phyloP scores from a whole-genome alignment of 805 yeast genomes.

The Starmerella riodocensis region DNA sequence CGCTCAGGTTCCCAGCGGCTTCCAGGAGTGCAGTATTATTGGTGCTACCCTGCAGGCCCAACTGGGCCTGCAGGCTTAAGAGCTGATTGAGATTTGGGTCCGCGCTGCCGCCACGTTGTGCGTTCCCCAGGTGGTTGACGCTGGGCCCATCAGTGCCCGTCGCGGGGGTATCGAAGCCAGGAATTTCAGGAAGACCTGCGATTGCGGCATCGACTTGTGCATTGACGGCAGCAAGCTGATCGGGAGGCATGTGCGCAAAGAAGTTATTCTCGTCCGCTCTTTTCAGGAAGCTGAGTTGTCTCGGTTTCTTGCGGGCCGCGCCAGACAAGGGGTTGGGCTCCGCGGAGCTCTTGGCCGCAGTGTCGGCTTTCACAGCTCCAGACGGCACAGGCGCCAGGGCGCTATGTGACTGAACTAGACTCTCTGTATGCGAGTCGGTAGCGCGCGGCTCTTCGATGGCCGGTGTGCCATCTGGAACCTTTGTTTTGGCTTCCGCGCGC shows the following conservation, averaged over 20 bases:
- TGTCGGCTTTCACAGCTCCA: background rate
- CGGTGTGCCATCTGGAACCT: background rate
- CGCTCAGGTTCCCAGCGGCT: background rate
- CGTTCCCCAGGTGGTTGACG: background rate
- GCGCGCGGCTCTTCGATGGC: background rate
- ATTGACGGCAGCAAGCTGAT: constrained; percentile 18
- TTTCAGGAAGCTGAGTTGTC: background rate
- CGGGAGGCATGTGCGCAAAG: constrained; percentile 19
- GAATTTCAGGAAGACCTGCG: constrained; percentile 18
- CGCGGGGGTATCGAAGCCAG: constrained; percentile 15
- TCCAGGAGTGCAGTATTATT: background rate
- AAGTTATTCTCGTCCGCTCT: constrained; percentile 22
- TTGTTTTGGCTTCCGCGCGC: constrained; percentile 6
- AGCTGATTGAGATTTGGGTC: constrained; percentile 2
- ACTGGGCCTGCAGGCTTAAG: constrained; percentile 4
- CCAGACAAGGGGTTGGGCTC: background rate
- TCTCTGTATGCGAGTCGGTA: background rate
- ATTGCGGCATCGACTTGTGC: constrained; percentile 19
- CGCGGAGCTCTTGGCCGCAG: background rate
- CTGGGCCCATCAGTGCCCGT: background rate
- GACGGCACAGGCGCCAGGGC: background rate
- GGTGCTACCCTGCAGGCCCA: background rate
- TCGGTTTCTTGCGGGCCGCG: background rate
- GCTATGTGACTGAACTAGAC: background rate
- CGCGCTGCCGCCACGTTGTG: background rate